These are phyloP conservation scores for Fusarium sp. DNA, from an alignment of 2,329 filamentous ascomycete genomes.

Conservation along the genomic window DNA sequence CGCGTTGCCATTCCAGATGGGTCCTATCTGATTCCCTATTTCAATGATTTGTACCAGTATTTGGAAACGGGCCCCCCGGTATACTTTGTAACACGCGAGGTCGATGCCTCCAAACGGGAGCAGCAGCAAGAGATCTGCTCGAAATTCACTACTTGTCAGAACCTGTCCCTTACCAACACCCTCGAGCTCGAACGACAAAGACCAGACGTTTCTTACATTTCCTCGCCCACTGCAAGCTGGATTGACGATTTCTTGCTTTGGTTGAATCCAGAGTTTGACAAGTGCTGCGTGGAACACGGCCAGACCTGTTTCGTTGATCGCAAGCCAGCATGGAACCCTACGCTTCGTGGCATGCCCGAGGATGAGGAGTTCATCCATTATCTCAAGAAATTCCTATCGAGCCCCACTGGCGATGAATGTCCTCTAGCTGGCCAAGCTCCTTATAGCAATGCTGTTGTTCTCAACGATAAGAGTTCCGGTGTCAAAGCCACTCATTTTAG, in stretches of 20 bases:
- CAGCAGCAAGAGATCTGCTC: slow-evolving; percentile 91
- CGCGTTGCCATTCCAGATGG: slow-evolving; percentile 92
- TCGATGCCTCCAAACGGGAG: slow-evolving; percentile 79
- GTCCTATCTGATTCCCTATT: slow-evolving; percentile 95
- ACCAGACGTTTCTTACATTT: slow-evolving; percentile 85
- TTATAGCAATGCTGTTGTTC: slow-evolving; percentile 84
- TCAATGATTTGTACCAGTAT: slow-evolving; percentile 94
- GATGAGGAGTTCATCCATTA: slow-evolving; percentile 91
- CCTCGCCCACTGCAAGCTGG: slow-evolving; percentile 92
- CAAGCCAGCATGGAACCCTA: slow-evolving; percentile 87
- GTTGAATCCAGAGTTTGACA: slow-evolving; percentile 85
- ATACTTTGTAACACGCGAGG: slow-evolving; percentile 88
- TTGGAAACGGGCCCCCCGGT: slow-evolving; percentile 92
- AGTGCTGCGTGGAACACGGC: slow-evolving; percentile 76
- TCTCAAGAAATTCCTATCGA: slow-evolving; percentile 81
- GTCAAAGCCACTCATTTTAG: slow-evolving; percentile 91
- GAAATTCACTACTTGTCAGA: slow-evolving; percentile 88
- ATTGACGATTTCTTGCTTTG: slow-evolving; percentile 96
- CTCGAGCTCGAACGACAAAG: slow-evolving; percentile 95
- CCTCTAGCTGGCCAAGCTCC: slow-evolving; percentile 89
- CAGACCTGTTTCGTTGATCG: slow-evolving; percentile 83
- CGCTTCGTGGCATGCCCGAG: slow-evolving; percentile 90
- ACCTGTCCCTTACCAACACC: slow-evolving; percentile 85
- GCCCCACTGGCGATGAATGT: slow-evolving; percentile 84
- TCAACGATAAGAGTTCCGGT: slow-evolving; percentile 73